Evolutionary conservation across 192 early-diverging fungal genomes (phyloP).

Genomic region (Paraglomus brasilianum): DNA sequence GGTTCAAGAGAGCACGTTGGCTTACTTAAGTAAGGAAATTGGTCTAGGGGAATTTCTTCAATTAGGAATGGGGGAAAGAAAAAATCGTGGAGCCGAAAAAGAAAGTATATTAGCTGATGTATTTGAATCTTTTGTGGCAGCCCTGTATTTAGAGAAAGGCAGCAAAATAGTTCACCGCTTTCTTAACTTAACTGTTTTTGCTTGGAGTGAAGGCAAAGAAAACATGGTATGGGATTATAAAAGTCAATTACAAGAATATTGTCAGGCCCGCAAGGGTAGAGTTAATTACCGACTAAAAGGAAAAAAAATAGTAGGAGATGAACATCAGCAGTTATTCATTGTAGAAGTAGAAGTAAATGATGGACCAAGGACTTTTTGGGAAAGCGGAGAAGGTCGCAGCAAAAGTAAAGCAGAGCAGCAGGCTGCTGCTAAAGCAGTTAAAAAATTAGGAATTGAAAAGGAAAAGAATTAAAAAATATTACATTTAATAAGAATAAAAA

Average conservation of each 20-base stretch:
- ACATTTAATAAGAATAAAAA: background rate
- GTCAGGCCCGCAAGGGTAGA: background rate
- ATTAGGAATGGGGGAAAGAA: slow-evolving; percentile 11
- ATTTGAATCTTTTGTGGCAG: slow-evolving; percentile 14
- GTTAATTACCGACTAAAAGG: slow-evolving; percentile 3
- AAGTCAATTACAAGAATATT: slow-evolving; percentile 22
- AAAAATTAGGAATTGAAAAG: background rate
- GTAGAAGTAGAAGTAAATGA: slow-evolving; percentile 3
- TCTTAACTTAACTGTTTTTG: background rate
- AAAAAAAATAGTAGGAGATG: background rate
- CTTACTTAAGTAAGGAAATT: slow-evolving; percentile 17
- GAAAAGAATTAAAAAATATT: background rate
- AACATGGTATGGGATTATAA: slow-evolving; percentile 9
- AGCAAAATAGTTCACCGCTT: slow-evolving; percentile 13
- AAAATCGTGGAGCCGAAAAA: background rate
- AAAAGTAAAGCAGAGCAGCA: slow-evolving; percentile 4
- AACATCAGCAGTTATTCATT: slow-evolving; percentile 10
- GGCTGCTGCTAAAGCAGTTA: background rate
- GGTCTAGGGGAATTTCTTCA: slow-evolving; percentile 7
- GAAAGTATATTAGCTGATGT: slow-evolving; percentile 13
- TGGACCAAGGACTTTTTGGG: slow-evolving; percentile 4
- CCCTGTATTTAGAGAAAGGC: slow-evolving; percentile 5
- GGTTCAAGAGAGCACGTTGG: slow-evolving; percentile 9
- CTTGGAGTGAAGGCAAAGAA: slow-evolving; percentile 15
- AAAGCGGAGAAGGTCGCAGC: background rate